Conservation (phyloP, 768 basidiomycete genomes). For the Trametes elegans region DNA sequence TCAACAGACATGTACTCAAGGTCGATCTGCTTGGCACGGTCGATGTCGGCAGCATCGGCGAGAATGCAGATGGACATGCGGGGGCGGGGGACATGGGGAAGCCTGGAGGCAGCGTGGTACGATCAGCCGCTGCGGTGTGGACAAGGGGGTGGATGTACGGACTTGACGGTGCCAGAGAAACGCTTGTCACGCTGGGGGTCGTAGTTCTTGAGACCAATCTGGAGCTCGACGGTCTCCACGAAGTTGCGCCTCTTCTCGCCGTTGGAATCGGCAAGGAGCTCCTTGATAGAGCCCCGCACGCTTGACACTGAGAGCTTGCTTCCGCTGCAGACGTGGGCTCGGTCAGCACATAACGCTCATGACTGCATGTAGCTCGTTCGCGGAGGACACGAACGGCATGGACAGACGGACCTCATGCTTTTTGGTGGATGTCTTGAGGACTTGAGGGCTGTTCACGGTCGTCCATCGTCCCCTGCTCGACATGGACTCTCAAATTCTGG, state of each 20-base stretch:
- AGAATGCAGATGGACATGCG: conserved; percentile 99
- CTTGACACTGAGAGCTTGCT: conserved; percentile 98
- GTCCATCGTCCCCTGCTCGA: background rate
- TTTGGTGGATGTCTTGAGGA: conserved; percentile 11
- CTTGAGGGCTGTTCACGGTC: conserved; percentile 20
- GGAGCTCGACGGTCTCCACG: conserved; percentile 93
- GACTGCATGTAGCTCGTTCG: too few species aligned
- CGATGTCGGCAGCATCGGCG: conserved; percentile 98
- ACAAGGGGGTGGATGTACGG: conserved; percentile 26
- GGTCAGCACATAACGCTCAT: background rate
- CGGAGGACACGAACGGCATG: background rate
- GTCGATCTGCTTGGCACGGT: conserved; percentile 96
- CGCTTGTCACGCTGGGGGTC: conserved; percentile 99
- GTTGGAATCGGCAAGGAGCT: conserved; percentile 78
- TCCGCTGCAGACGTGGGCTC: conserved; percentile 24
- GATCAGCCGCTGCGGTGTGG: background rate
- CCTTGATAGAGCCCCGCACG: conserved; percentile 98
- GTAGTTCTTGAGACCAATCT: conserved; percentile 98
- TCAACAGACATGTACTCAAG: conserved; percentile 99
- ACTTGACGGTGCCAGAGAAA: conserved; percentile 99
- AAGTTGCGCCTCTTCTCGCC: conserved; percentile 93
- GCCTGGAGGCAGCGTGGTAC: conserved; percentile 44
- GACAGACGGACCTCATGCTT: conserved; percentile 29
- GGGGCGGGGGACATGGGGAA: conserved; percentile 95
- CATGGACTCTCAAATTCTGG: background rate